Conservation (phyloP, 495 filamentous ascomycete species). For the Aspergillus carlsbadensis region DNA sequence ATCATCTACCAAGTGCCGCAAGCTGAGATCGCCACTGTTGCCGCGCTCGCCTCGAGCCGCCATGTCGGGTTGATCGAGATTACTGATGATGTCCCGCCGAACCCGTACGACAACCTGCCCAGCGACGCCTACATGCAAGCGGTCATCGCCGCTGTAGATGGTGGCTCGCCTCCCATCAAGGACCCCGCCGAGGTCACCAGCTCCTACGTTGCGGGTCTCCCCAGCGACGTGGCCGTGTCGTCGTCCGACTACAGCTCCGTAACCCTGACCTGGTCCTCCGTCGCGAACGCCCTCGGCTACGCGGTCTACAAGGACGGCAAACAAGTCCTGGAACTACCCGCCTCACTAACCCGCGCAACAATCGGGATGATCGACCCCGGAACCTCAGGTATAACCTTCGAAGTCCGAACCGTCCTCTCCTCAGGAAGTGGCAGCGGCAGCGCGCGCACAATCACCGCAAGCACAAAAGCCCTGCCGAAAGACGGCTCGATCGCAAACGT, state of each 20-base stretch:
- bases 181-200: neutral
- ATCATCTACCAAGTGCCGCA: constrained; percentile 16
- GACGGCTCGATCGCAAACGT: too few species aligned
- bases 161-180: constrained; percentile 6
- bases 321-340: constrained; percentile 8
- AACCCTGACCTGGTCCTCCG: constrained; percentile 11
- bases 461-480: too few species aligned
- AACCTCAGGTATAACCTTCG: too few species aligned
- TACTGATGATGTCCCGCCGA: constrained; percentile 13
- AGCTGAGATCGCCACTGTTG: neutral
- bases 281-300: constrained; percentile 17
- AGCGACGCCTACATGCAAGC: constrained; percentile 15
- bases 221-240: constrained; percentile 2
- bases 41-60: constrained; percentile 2
- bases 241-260: constrained; percentile 17
- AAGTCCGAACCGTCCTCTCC: too few species aligned
- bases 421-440: too few species aligned
- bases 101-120: constrained; percentile 19
- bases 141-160: constrained; percentile 10
- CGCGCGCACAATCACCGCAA: too few species aligned
- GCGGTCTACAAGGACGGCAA: constrained; percentile 6
- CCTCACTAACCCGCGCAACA: constrained; percentile 14
- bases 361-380: neutral
- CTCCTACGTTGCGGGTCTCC: neutral
- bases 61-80: constrained; percentile 13